Evolutionary conservation across 257 asterid species (phyloP).

Genomic region (Paulownia fortunei): DNA sequence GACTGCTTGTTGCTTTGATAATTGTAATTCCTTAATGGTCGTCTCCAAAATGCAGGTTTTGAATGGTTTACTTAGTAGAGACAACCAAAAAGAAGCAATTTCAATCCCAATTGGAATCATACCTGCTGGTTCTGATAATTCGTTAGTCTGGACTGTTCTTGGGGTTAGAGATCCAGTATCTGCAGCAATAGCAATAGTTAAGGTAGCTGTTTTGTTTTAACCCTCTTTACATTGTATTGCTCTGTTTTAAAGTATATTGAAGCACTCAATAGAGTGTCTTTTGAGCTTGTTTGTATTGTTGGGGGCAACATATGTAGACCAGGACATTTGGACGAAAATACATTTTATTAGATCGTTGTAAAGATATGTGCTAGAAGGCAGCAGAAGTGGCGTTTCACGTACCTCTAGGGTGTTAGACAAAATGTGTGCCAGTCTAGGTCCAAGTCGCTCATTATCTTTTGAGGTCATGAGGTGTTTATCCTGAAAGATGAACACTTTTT

Average conservation of each 20-base stretch:
- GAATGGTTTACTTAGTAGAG: slow-evolving; percentile 94
- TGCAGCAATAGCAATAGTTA: slow-evolving; percentile 93
- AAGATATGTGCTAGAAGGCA: not conserved
- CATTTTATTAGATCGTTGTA: not conserved
- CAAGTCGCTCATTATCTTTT: slow-evolving; percentile 13
- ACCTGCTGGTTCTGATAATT: slow-evolving; percentile 99
- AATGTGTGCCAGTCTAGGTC: not conserved
- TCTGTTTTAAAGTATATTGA: slow-evolving; percentile 15
- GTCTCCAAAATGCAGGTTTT: slow-evolving; percentile 68
- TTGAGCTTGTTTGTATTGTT: slow-evolving; percentile 17
- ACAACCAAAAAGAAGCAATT: slow-evolving; percentile 93
- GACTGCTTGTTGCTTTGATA: slow-evolving; percentile 13
- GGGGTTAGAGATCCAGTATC: slow-evolving; percentile 97
- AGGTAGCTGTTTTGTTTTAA: slow-evolving; percentile 52
- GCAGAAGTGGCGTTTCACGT: not conserved
- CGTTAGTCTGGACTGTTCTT: slow-evolving; percentile 98
- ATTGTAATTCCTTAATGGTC: slow-evolving; percentile 3
- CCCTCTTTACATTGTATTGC: slow-evolving; percentile 19
- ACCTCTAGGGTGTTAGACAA: slow-evolving; percentile 1
- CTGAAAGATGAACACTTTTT: slow-evolving; percentile 10
- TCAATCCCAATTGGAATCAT: slow-evolving; percentile 95
- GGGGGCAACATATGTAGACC: not conserved
- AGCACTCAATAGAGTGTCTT: slow-evolving; percentile 5
- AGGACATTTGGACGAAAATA: slow-evolving; percentile 7
- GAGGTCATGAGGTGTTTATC: slow-evolving; percentile 14